Percentiles rank a stretch among this genome's conserved stretches.
phyloP scores from a whole-genome alignment of 2,329 filamentous ascomycete genomes.

The Aspergillus uvarum region DNA sequence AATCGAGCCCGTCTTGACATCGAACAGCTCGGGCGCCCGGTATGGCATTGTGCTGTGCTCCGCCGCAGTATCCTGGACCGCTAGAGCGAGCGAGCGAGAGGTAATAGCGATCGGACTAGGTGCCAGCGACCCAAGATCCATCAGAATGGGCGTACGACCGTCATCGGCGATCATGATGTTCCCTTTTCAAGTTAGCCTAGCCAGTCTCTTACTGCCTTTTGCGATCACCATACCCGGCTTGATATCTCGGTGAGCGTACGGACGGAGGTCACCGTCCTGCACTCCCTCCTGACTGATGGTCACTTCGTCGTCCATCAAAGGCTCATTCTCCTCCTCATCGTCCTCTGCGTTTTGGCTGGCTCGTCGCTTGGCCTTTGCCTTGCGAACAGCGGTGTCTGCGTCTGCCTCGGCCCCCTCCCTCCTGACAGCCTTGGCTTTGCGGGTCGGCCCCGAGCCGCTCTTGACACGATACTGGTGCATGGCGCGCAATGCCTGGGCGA shows the following conservation, averaged over 20 bases:
- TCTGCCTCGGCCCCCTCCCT: slow-evolving; percentile 58
- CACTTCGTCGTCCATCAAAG: slow-evolving; percentile 78
- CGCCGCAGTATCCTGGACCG: slow-evolving; percentile 89
- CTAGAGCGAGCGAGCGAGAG: slow-evolving; percentile 82
- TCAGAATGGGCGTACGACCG: slow-evolving; percentile 83
- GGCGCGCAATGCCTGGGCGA: slow-evolving; percentile 79
- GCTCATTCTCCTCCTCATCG: slow-evolving; percentile 74
- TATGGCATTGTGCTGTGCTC: slow-evolving; percentile 99
- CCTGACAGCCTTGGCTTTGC: slow-evolving; percentile 56
- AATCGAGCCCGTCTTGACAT: slow-evolving; percentile 87
- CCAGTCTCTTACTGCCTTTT: not conserved
- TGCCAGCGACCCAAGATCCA: slow-evolving; percentile 93
- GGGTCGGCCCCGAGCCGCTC: slow-evolving; percentile 53
- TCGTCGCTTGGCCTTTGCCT: slow-evolving; percentile 40
- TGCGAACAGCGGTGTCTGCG: slow-evolving; percentile 39
- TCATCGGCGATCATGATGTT: slow-evolving; percentile 99
- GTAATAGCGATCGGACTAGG: slow-evolving; percentile 86
- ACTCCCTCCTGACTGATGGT: slow-evolving; percentile 66
- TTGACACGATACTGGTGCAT: slow-evolving; percentile 86
- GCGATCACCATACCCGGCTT: slow-evolving; percentile 72
- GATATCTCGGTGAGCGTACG: slow-evolving; percentile 94
- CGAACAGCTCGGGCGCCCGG: slow-evolving; percentile 94
- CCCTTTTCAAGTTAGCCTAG: slow-evolving; percentile 43
- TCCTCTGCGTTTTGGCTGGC: slow-evolving; percentile 50
- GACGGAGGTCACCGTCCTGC: slow-evolving; percentile 66